Percentiles rank a stretch among this genome's conserved stretches.
phyloP scores from a whole-genome alignment of 23 red algal genomes.

The Gracilariopsis chorda region DNA sequence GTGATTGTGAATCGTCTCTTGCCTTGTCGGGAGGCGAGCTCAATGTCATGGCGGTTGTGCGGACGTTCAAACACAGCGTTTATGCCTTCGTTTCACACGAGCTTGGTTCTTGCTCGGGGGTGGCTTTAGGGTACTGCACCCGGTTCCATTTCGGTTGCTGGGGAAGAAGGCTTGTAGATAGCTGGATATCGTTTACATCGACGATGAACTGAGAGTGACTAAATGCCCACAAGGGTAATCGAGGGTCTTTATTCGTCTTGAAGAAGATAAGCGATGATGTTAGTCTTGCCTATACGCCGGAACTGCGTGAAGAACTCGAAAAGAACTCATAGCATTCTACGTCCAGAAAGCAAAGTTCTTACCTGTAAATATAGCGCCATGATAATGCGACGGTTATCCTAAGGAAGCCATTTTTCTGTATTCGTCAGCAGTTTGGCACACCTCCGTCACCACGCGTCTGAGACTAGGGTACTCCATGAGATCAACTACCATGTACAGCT shows the following conservation, averaged over 20 bases:
- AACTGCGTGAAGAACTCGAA: background rate
- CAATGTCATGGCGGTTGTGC: conserved; percentile 4
- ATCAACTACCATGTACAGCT: no score
- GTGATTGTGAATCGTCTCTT: background rate
- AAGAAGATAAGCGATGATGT: background rate
- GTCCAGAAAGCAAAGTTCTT: no score
- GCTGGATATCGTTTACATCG: conserved; percentile 83
- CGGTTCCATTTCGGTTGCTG: conserved; percentile 15
- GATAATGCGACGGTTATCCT: no score
- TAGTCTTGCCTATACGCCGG: background rate
- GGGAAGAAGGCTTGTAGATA: conserved; percentile 67
- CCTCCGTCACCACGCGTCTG: no score
- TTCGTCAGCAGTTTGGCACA: no score
- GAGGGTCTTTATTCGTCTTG: conserved; percentile 81
- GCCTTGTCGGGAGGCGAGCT: background rate
- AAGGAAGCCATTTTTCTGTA: no score
- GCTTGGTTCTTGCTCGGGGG: background rate
- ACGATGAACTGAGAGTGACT: conserved; percentile 73
- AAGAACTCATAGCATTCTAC: no score
- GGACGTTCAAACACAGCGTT: background rate
- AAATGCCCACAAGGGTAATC: conserved; percentile 41
- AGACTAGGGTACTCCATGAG: no score
- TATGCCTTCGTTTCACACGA: background rate
- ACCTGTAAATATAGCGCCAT: no score
- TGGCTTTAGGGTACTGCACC: background rate